Evolutionary conservation across 2,329 filamentous ascomycete species (phyloP).

Genomic region (Parastagonospora avenae): DNA sequence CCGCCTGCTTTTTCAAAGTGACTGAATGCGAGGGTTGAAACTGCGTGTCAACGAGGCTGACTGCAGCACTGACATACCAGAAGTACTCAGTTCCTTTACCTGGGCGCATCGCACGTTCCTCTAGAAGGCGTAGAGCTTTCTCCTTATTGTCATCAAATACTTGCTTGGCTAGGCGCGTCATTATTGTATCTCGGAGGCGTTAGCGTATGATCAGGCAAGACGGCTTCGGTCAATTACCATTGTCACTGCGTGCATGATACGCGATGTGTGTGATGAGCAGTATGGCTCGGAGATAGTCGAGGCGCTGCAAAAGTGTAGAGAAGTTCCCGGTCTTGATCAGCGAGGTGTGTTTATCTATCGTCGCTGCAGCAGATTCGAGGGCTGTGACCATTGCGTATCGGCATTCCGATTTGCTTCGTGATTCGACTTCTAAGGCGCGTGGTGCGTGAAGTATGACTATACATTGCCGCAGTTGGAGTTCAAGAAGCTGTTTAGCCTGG

Average conservation of each 20-base stretch:
- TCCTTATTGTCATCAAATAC: constrained; percentile 18
- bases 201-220: constrained; percentile 8
- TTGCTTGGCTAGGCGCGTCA: constrained; percentile 11
- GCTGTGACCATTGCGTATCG: constrained; percentile 14
- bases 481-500: constrained; percentile 23
- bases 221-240: constrained; percentile 2
- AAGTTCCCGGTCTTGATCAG: constrained; percentile 16
- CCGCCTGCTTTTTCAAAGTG: constrained; percentile 29
- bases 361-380: constrained; percentile 12
- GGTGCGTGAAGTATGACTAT: constrained; percentile 29
- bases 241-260: constrained; percentile 14
- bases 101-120: constrained; percentile 37
- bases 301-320: constrained; percentile 20
- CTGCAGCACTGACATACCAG: constrained; percentile 44
- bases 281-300: constrained; percentile 25
- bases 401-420: background rate
- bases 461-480: constrained; percentile 35
- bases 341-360: constrained; percentile 18
- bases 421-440: constrained; percentile 2
- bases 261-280: constrained; percentile 25
- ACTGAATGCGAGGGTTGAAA: constrained; percentile 22
- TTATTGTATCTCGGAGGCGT: constrained; percentile 9
- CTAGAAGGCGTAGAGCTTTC: constrained; percentile 37
- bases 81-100: constrained; percentile 45
- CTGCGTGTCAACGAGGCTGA: constrained; percentile 33